Base-by-base conservation (phyloP, 352 stramenopile genomes). In the Phytophthora ohioensis region DNA sequence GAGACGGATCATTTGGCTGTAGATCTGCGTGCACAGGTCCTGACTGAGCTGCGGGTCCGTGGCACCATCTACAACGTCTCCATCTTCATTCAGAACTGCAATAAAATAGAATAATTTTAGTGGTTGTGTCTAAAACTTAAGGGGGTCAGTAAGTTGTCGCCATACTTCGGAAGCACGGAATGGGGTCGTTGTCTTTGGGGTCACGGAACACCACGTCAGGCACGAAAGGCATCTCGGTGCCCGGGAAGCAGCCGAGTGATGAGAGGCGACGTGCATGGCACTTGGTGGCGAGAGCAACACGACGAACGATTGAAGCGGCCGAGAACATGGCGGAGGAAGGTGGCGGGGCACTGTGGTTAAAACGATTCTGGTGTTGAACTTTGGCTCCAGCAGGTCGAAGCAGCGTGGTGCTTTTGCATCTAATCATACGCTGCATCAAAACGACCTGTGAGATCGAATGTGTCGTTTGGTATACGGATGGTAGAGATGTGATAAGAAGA, bases 121-220 rank as follows among this genome's bases (percentile, higher is more conserved):
- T 17, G 27, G 13, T 47, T 54, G 10, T 36, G 1, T 13, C 41
- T 51, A 57, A 34, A 36, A 54, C 6, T 32, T 39, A 39, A 30
- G 13, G 30, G 31, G 15, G n/a, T 41, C 13, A 43, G 10, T 13
- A 56, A 51, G 10, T 30, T 54, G 35, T 59, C 41, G 8, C 9
- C 58, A n/a, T 91, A 92, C 95, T 91, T 49, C 93, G 93, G 79
- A 96, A 98, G 55, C 92, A 94, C 11, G 92, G 93, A 63, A 94
- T 96, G 57, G 91, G 71, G 21, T 84, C 79, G 56, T 94, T 82
- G 41, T 97, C 81, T 38, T 84, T 82, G 2, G 96, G 92, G 58
- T 95, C 88, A 5, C 92, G 80, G 67, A 99, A 95, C 48, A 96
- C 88, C 31, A 98, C 76, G 41, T 89, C 57, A 5, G 85, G 82